Conservation (phyloP, 805 yeast genomes). For the Suhomyces emberorum region DNA sequence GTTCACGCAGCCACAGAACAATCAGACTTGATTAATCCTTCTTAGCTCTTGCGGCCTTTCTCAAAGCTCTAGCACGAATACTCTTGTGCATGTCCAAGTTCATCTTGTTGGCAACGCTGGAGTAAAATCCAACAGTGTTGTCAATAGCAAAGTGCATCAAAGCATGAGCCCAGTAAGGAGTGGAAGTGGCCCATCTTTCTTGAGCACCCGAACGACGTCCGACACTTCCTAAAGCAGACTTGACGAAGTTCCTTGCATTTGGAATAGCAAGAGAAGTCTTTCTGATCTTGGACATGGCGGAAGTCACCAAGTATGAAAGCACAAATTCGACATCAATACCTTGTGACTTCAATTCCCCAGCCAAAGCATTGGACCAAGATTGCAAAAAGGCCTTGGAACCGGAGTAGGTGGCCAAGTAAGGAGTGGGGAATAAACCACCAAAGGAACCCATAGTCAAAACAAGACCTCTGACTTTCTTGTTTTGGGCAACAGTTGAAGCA, state of each 20-base stretch:
- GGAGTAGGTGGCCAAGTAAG: conserved; percentile 87
- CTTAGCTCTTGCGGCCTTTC: conserved; percentile 39
- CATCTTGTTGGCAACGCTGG: conserved; percentile 61
- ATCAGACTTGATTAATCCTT: conserved; percentile 13
- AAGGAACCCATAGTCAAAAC: conserved; percentile 95
- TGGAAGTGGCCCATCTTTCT: conserved; percentile 77
- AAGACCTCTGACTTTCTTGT: conserved; percentile 57
- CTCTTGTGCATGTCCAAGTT: conserved; percentile 75
- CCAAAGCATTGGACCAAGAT: conserved; percentile 85
- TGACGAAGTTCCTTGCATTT: conserved; percentile 74
- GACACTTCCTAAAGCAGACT: conserved; percentile 59
- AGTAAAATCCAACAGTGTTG: conserved; percentile 77
- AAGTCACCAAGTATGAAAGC: conserved; percentile 84
- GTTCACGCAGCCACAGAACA: too few relatives aligned
- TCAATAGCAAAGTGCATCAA: conserved; percentile 81
- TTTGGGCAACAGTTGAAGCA: conserved; percentile 44
- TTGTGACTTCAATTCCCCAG: conserved; percentile 70
- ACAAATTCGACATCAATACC: conserved; percentile 84
- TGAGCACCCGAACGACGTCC: conserved; percentile 93
- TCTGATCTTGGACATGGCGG: conserved; percentile 93
- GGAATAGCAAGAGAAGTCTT: conserved; percentile 76
- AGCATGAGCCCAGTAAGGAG: conserved; percentile 95
- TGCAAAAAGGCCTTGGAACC: conserved; percentile 96
- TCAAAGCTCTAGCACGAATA: conserved; percentile 80
- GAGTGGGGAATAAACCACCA: conserved; percentile 92